phyloP scores from a whole-genome alignment of 2,329 filamentous ascomycete species.

The Mycosphaerelloides madeirae region DNA sequence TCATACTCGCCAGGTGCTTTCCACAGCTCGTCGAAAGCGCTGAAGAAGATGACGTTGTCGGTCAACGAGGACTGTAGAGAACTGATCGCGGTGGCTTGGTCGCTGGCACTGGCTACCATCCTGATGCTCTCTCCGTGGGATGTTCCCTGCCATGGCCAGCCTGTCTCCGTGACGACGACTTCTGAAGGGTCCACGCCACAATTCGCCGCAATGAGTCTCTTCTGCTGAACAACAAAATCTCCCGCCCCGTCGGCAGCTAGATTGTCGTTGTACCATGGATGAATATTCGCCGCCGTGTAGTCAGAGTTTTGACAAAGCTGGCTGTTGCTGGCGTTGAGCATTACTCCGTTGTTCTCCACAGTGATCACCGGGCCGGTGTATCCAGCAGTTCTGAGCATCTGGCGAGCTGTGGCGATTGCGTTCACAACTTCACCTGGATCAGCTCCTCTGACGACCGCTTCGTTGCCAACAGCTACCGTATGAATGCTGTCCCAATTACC shows the following conservation, averaged over 20 bases:
- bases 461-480: constrained; percentile 75
- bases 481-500: constrained; percentile 65
- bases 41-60: constrained; percentile 65
- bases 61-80: constrained; percentile 60
- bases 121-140: constrained; percentile 57
- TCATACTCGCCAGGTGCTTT: constrained; percentile 63
- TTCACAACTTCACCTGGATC: constrained; percentile 50
- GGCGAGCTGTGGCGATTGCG: constrained; percentile 56
- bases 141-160: constrained; percentile 70
- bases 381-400: constrained; percentile 55
- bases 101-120: constrained; percentile 56
- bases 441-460: constrained; percentile 64
- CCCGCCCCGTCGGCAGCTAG: constrained; percentile 60
- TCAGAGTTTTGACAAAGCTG: constrained; percentile 71
- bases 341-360: constrained; percentile 71
- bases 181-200: constrained; percentile 41
- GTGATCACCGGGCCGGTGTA: constrained; percentile 71
- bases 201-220: constrained; percentile 42
- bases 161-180: constrained; percentile 73
- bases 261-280: constrained; percentile 74
- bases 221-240: constrained; percentile 58
- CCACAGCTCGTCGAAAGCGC: constrained; percentile 75
- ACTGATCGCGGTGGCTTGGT: constrained; percentile 62
- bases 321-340: constrained; percentile 56
- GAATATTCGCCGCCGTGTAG: constrained; percentile 75